phyloP scores from a whole-genome alignment of 1,139 yeast genomes.

The Taiozyma sp. region DNA sequence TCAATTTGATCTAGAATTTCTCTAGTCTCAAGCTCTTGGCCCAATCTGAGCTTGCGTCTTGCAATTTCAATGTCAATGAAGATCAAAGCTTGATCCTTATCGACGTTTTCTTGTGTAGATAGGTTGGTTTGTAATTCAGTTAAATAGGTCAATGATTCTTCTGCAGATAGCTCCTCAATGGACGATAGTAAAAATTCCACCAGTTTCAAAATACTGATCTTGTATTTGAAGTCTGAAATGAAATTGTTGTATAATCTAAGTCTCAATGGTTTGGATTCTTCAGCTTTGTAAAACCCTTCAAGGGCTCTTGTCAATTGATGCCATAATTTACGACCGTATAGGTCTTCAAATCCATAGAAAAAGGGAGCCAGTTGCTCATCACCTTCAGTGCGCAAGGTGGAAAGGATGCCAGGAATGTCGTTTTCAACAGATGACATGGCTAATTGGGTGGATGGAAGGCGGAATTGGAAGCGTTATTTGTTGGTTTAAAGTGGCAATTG shows the following conservation, averaged over 20 bases:
- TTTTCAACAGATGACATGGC: slow-evolving; percentile 7
- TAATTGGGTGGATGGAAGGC: background rate
- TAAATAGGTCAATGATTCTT: slow-evolving; percentile 54
- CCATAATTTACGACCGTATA: slow-evolving; percentile 79
- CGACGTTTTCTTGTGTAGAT: slow-evolving; percentile 32
- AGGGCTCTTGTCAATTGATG: slow-evolving; percentile 73
- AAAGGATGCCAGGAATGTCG: slow-evolving; percentile 21
- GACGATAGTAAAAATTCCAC: slow-evolving; percentile 70
- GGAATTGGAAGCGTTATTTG: background rate
- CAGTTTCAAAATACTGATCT: slow-evolving; percentile 72
- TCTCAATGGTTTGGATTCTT: slow-evolving; percentile 48
- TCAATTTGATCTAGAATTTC: slow-evolving; percentile 60
- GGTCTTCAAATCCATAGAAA: slow-evolving; percentile 76
- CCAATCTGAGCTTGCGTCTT: slow-evolving; percentile 55
- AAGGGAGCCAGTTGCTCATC: slow-evolving; percentile 61
- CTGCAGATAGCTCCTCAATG: slow-evolving; percentile 39
- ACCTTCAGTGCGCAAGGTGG: slow-evolving; percentile 59
- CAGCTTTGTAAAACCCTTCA: slow-evolving; percentile 50
- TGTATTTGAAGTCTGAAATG: slow-evolving; percentile 57
- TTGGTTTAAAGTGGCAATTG: background rate
- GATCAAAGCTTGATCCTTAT: slow-evolving; percentile 44
- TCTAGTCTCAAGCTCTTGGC: slow-evolving; percentile 59
- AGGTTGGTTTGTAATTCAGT: slow-evolving; percentile 40
- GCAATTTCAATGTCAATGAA: slow-evolving; percentile 77
- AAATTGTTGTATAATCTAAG: slow-evolving; percentile 68